Evolutionary conservation across 1,284 basidiomycete genomes (phyloP).

Genomic region (Pseudozyma sp.): DNA sequence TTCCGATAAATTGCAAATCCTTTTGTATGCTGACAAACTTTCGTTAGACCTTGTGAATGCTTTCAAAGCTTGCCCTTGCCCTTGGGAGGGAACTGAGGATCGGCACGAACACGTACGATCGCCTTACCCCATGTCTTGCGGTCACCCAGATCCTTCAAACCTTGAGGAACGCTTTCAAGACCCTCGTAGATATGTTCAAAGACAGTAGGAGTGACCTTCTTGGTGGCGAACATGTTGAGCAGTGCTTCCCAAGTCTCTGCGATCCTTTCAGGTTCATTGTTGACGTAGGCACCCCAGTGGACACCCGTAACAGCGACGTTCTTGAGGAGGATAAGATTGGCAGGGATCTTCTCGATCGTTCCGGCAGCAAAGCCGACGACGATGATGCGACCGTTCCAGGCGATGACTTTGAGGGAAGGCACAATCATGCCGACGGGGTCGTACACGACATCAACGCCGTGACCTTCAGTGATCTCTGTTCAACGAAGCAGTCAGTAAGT

Average conservation of each 20-base stretch:
- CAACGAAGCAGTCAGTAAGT: background rate
- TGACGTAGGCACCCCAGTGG: constrained; percentile 57
- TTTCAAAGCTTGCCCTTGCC: constrained; percentile 51
- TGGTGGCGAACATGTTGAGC: constrained; percentile 78
- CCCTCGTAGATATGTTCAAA: constrained; percentile 81
- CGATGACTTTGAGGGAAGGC: constrained; percentile 73
- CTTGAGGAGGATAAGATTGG: constrained; percentile 90
- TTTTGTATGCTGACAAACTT: too few relatives aligned
- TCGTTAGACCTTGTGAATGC: background rate
- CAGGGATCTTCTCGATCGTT: constrained; percentile 63
- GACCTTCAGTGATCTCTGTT: constrained; percentile 52
- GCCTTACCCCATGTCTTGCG: constrained; percentile 95
- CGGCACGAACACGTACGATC: constrained; percentile 75
- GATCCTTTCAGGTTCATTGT: constrained; percentile 77
- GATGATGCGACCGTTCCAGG: constrained; percentile 90
- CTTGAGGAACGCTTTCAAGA: constrained; percentile 76
- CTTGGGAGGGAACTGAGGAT: constrained; percentile 51
- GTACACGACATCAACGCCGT: constrained; percentile 73
- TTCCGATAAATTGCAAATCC: background rate
- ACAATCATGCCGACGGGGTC: constrained; percentile 64
- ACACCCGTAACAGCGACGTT: constrained; percentile 74
- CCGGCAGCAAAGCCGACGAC: constrained; percentile 78
- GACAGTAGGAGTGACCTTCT: constrained; percentile 78
- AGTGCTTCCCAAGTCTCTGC: constrained; percentile 81
- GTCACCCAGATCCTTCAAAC: constrained; percentile 73